Conservation (phyloP, 2,329 filamentous ascomycete genomes). For the Talaromyces sp. region DNA sequence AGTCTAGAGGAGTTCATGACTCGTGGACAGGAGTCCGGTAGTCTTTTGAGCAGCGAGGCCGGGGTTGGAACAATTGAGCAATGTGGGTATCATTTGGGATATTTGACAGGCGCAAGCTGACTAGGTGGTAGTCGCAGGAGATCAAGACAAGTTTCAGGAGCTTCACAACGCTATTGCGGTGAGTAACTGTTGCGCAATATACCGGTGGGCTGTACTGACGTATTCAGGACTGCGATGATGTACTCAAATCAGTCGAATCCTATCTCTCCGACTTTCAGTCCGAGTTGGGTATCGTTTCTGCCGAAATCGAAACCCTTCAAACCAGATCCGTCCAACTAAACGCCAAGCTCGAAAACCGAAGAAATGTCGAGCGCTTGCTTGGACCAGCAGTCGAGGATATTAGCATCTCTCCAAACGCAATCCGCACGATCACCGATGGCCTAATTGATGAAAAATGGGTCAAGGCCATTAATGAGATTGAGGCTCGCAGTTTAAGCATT, state of each 20-base stretch:
- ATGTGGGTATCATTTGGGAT: constrained; percentile 53
- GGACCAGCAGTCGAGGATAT: constrained; percentile 89
- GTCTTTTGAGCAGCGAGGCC: constrained; percentile 32
- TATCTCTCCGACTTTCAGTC: constrained; percentile 92
- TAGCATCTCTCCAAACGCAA: constrained; percentile 77
- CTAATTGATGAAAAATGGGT: constrained; percentile 88
- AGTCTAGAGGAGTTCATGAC: constrained; percentile 69
- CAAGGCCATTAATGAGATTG: constrained; percentile 76
- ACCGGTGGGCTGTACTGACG: not conserved
- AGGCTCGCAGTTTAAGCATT: constrained; percentile 70
- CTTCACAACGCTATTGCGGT: constrained; percentile 77
- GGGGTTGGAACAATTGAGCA: constrained; percentile 64
- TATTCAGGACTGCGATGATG: constrained; percentile 75
- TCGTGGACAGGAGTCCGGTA: constrained; percentile 30
- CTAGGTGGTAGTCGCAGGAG: constrained; percentile 61
- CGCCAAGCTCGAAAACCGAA: constrained; percentile 80
- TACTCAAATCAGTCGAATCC: constrained; percentile 85
- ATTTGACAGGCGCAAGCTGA: constrained; percentile 13
- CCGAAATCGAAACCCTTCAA: constrained; percentile 92
- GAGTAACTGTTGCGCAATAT: constrained; percentile 16
- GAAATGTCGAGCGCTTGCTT: constrained; percentile 80
- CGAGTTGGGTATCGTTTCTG: constrained; percentile 85
- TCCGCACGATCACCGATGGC: constrained; percentile 82
- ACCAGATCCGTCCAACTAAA: constrained; percentile 79
- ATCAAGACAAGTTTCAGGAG: constrained; percentile 82